Evolutionary conservation across 441 rosid genomes (phyloP).

Genomic region (Erodium chrysanthum): DNA sequence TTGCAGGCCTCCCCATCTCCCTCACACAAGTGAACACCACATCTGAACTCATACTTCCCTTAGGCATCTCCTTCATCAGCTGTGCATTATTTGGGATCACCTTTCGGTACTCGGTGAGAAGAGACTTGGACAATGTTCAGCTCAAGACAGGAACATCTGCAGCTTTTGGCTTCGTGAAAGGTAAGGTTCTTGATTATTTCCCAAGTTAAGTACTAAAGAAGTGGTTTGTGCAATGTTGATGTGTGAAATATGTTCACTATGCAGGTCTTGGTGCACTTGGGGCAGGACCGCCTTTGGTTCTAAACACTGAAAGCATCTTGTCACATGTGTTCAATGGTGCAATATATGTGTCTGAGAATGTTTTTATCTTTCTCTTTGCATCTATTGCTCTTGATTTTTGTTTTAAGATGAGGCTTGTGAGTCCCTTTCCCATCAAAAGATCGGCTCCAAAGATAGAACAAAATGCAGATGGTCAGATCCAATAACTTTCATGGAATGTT

Average conservation of each 20-base stretch:
- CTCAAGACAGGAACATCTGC: slow-evolving; percentile 70
- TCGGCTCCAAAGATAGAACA: slow-evolving; percentile 16
- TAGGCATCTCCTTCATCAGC: slow-evolving; percentile 51
- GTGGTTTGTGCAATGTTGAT: neutral
- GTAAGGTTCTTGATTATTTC: slow-evolving; percentile 24
- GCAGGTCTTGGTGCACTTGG: slow-evolving; percentile 51
- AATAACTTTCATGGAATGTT: too few relatives aligned
- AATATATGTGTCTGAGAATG: slow-evolving; percentile 47
- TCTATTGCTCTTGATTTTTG: slow-evolving; percentile 62
- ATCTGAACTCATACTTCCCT: slow-evolving; percentile 48
- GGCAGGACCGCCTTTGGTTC: slow-evolving; percentile 54
- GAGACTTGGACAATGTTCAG: slow-evolving; percentile 67
- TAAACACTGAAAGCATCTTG: slow-evolving; percentile 42
- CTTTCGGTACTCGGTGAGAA: slow-evolving; percentile 60
- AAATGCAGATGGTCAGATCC: slow-evolving; percentile 7
- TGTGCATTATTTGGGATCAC: slow-evolving; percentile 85
- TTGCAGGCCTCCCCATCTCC: slow-evolving; percentile 55
- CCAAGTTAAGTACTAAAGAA: too few relatives aligned
- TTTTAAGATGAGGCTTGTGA: slow-evolving; percentile 48
- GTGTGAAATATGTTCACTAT: slow-evolving; percentile 6
- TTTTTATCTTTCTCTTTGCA: slow-evolving; percentile 57
- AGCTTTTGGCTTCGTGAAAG: slow-evolving; percentile 74
- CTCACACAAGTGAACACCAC: slow-evolving; percentile 40
- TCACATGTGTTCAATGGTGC: slow-evolving; percentile 52
- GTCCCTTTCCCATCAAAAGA: slow-evolving; percentile 49